Evolutionary conservation across 441 rosid genomes (phyloP).

Genomic region (Cnidoscolus chayamansa): DNA sequence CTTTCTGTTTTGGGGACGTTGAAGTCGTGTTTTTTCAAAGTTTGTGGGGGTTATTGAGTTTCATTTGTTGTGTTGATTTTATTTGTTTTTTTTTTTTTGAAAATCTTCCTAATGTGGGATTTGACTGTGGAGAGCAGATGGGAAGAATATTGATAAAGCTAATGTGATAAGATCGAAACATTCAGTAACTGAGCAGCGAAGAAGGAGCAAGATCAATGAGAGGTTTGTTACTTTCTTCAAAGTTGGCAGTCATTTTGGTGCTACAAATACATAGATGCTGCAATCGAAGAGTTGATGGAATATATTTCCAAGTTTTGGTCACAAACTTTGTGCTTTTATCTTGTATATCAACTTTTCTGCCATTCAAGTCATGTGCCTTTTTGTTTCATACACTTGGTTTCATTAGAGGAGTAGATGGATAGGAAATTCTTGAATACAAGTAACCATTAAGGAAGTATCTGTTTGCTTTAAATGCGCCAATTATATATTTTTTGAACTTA

Average conservation of each 20-base stretch:
- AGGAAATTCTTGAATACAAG: not conserved
- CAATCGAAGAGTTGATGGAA: not conserved
- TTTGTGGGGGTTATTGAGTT: constrained; percentile 7
- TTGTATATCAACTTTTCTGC: not conserved
- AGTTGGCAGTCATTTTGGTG: constrained; percentile 2
- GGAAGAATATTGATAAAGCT: constrained; percentile 62
- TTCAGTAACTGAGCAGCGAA: constrained; percentile 93
- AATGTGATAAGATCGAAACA: constrained; percentile 83
- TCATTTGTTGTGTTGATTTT: constrained; percentile 17
- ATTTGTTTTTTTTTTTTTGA: not conserved
- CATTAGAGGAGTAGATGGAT: not conserved
- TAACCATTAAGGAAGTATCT: not conserved
- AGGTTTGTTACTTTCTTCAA: constrained; percentile 41
- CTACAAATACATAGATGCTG: not conserved
- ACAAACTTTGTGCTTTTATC: not conserved
- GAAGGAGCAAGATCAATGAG: constrained; percentile 95
- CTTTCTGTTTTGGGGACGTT: constrained; percentile 11
- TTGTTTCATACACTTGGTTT: constrained; percentile 2
- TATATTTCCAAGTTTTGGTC: not conserved
- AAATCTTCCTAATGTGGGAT: constrained; percentile 9
- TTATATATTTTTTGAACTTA: too few species aligned
- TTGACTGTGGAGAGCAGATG: constrained; percentile 45
- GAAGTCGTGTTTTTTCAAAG: not conserved
- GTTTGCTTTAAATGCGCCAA: not conserved
- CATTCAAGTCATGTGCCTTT: too few species aligned